These are phyloP conservation scores for Chaetomium cochliodes DNA, from an alignment of 495 filamentous ascomycete genomes.

Conservation along the genomic window DNA sequence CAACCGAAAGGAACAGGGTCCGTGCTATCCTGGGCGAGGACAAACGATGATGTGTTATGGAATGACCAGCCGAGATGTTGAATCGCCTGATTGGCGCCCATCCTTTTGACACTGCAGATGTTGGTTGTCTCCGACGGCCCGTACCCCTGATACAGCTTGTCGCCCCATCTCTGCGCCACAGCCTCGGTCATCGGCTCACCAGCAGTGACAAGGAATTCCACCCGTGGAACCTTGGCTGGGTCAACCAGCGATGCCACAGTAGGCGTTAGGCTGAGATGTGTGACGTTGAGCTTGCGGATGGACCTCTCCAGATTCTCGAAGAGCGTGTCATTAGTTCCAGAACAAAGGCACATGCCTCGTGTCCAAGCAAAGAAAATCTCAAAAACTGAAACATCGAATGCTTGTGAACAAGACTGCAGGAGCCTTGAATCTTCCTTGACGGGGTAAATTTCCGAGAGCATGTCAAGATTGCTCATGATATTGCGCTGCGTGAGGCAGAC, in stretches of 20 bases:
- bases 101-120: slow-evolving; percentile 64
- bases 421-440: slow-evolving; percentile 48
- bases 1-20: slow-evolving; percentile 60
- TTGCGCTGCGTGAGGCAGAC: slow-evolving; percentile 67
- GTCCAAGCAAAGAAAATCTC: slow-evolving; percentile 79
- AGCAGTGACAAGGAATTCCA: slow-evolving; percentile 66
- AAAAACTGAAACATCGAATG: slow-evolving; percentile 76
- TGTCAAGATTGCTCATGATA: slow-evolving; percentile 64
- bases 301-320: slow-evolving; percentile 61
- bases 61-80: slow-evolving; percentile 62
- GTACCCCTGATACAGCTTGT: slow-evolving; percentile 70
- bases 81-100: slow-evolving; percentile 51
- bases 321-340: slow-evolving; percentile 62
- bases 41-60: slow-evolving; percentile 68
- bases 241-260: slow-evolving; percentile 68
- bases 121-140: slow-evolving; percentile 72
- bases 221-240: slow-evolving; percentile 59
- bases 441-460: slow-evolving; percentile 61
- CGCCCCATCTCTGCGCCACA: slow-evolving; percentile 64
- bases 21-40: slow-evolving; percentile 49
- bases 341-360: slow-evolving; percentile 69
- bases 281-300: slow-evolving; percentile 58
- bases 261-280: slow-evolving; percentile 76
- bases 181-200: slow-evolving; percentile 69
- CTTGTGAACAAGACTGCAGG: slow-evolving; percentile 70